phyloP scores from a whole-genome alignment of 2,329 filamentous ascomycete genomes.

The Thelonectria discophora region DNA sequence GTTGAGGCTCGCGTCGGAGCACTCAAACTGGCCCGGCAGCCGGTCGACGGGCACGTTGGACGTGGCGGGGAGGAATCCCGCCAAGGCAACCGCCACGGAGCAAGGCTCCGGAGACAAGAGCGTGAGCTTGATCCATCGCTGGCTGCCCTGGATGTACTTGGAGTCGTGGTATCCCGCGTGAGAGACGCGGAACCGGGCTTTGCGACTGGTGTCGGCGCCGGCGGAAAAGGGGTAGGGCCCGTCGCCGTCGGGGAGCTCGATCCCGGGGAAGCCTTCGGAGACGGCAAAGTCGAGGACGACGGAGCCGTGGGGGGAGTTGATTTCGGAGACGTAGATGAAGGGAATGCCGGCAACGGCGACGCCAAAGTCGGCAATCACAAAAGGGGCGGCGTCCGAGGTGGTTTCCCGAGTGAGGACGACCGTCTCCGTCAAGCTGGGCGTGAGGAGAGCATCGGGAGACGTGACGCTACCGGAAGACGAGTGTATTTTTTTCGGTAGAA shows the following conservation, averaged over 20 bases:
- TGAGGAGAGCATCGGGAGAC: neutral
- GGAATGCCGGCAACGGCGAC: neutral
- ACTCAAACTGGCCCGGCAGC: slow-evolving; percentile 7
- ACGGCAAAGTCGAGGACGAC: slow-evolving; percentile 2
- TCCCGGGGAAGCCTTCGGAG: slow-evolving; percentile 2
- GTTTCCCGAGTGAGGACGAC: neutral
- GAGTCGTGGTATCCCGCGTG: neutral
- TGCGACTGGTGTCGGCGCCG: slow-evolving; percentile 1
- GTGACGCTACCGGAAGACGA: neutral
- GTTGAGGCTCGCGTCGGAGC: neutral
- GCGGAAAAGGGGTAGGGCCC: slow-evolving; percentile 2
- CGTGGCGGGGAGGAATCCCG: neutral
- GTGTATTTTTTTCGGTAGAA: neutral
- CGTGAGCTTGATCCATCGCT: neutral
- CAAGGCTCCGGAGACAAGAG: neutral
- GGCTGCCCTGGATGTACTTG: neutral
- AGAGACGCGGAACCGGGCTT: neutral
- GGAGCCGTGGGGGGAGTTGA: neutral
- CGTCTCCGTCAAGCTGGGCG: neutral
- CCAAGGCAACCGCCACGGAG: neutral
- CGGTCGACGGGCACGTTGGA: slow-evolving; percentile 6
- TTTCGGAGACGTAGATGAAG: neutral
- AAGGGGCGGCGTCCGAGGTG: neutral
- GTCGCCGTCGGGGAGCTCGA: neutral
- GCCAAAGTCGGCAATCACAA: neutral